phyloP scores from a whole-genome alignment of 306 rosid genomes.

The Medicago arabica region DNA sequence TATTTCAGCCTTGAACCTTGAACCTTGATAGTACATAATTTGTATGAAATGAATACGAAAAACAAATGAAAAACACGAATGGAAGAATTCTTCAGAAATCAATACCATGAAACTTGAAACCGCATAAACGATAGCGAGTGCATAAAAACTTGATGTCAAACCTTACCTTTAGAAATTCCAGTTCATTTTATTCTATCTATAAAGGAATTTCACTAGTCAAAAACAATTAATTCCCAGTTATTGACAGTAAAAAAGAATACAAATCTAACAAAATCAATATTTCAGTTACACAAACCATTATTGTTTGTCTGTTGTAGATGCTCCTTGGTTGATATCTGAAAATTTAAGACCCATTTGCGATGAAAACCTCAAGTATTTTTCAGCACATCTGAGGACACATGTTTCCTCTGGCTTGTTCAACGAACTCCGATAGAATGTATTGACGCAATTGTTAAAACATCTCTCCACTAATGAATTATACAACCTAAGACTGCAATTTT shows the following conservation, averaged over 20 bases:
- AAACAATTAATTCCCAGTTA: slow-evolving; percentile 32
- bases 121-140: not conserved
- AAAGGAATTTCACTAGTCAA: slow-evolving; percentile 33
- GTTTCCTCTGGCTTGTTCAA: slow-evolving; percentile 55
- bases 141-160: slow-evolving; percentile 12
- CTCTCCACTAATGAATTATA: slow-evolving; percentile 54
- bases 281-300: slow-evolving; percentile 6
- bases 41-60: not conserved
- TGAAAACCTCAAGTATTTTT: slow-evolving; percentile 53
- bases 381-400: slow-evolving; percentile 55
- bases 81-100: not conserved
- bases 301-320: slow-evolving; percentile 30
- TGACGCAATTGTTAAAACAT: slow-evolving; percentile 53
- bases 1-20: not conserved
- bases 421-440: slow-evolving; percentile 47
- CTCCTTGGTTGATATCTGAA: slow-evolving; percentile 48
- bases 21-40: not conserved
- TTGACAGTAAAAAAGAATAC: slow-evolving; percentile 12
- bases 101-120: not conserved
- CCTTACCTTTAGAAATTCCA: slow-evolving; percentile 15
- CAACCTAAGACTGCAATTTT: slow-evolving; percentile 54
- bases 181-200: slow-evolving; percentile 33
- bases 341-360: slow-evolving; percentile 41
- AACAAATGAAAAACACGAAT: no score
- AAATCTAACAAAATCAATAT: slow-evolving; percentile 12